Base-by-base conservation (phyloP, 805 yeast genomes). In the Saccharomycopsis sp. region DNA sequence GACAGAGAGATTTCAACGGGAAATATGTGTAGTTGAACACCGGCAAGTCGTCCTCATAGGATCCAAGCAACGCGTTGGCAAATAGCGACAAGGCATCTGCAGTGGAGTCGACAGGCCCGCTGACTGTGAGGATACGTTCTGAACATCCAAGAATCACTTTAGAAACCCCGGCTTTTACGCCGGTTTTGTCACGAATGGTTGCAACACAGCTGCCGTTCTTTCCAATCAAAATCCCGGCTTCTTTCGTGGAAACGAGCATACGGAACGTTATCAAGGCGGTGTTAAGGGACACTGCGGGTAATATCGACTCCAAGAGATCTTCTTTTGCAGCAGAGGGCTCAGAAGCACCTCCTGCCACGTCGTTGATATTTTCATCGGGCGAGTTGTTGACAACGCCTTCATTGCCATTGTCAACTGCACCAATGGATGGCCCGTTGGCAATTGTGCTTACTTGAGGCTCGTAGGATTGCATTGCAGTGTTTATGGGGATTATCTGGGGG, bases 151-250 rank as follows among this genome's bases (percentile, higher is more conserved):
- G 85, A 40, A 84, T 82, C 46, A 87, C 84, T 65, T 85, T 86
- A 14, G 96, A 85, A 51, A 91, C 89, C 16, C 95, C 96, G 2
- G 96, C 96, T 68, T 86, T 88, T 59, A 91, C 90, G 57, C 80
- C 79, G 34, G 92, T 87, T 59, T 80, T 80, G 53, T 82, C 89
- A 63, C 97, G 78, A 52, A 91, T 81, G 40, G 80, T 77, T 57
- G 91, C 87, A 60, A 91, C 90, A 57, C 85, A 85, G 53, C 79
- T 76, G 51, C 97, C 97, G 63, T 82, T 86, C 63, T 87, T 87
- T 56, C 97, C 97, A 64, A 91, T 91, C 61, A 91, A 82, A 61
- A 90, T 87, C 16, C 97, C 97, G 12, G 96, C 91, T 70, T 91
- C 97, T 67, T 85, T 87, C 57, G 91, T 81, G 1, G 94, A 83